Conservation (phyloP, 2,329 filamentous ascomycete genomes). For the Hypoxylon sp. region DNA sequence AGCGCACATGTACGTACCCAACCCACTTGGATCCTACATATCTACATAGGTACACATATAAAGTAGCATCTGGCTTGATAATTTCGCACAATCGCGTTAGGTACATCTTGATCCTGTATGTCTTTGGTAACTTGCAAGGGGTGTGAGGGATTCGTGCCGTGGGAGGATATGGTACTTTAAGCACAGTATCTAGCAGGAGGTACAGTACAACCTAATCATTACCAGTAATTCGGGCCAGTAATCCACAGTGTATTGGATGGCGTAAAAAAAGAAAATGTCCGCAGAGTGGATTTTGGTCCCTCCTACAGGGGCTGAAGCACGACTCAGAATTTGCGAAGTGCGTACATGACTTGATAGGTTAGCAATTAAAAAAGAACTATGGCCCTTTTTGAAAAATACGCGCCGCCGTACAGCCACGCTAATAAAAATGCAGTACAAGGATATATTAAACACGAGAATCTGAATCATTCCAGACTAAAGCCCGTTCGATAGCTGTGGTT, state of each 20-base stretch:
- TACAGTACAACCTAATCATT: constrained; percentile 8
- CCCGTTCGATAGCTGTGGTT: neutral
- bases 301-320: too few species aligned
- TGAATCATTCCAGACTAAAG: constrained; percentile 7
- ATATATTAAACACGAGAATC: constrained; percentile 2
- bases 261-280: constrained; percentile 32
- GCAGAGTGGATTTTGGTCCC: neutral
- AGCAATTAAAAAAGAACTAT: constrained; percentile 4
- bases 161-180: neutral
- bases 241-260: constrained; percentile 26
- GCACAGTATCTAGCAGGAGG: constrained; percentile 13
- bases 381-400: constrained; percentile 12
- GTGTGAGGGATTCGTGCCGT: neutral
- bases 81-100: constrained; percentile 17
- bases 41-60: constrained; percentile 4
- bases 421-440: constrained; percentile 2
- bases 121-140: constrained; percentile 18
- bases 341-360: constrained; percentile 24
- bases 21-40: too few species aligned
- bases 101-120: constrained; percentile 21
- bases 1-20: constrained; percentile 2
- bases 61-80: constrained; percentile 16
- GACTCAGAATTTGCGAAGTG: neutral
- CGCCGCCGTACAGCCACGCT: constrained; percentile 24
- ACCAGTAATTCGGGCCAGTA: constrained; percentile 32